Conservation (phyloP, 1,139 yeast genomes). For the Diutina siamensis region DNA sequence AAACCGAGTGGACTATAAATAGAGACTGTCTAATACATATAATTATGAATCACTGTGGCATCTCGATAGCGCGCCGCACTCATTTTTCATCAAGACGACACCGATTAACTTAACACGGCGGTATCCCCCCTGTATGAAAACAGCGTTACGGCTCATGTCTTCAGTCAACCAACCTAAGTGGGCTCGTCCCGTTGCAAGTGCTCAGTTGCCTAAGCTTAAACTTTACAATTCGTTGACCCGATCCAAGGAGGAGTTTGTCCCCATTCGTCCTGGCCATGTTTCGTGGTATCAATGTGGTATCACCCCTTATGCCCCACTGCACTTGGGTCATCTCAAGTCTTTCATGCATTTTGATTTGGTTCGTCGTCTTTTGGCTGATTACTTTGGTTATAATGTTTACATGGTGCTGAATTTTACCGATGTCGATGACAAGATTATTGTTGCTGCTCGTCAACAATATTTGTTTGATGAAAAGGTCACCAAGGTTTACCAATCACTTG, state of each 20-base stretch:
- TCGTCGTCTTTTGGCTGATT: constrained; percentile 77
- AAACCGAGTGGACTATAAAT: not conserved
- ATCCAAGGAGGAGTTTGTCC: constrained; percentile 63
- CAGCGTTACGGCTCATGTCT: not conserved
- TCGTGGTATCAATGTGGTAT: constrained; percentile 99
- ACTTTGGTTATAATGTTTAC: constrained; percentile 76
- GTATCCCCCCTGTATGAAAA: constrained; percentile 2
- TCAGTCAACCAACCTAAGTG: constrained; percentile 14
- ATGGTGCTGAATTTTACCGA: constrained; percentile 97
- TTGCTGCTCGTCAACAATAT: constrained; percentile 85
- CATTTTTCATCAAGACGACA: not conserved
- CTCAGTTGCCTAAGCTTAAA: constrained; percentile 14
- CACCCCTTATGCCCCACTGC: constrained; percentile 93
- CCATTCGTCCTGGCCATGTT: constrained; percentile 49
- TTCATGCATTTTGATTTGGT: constrained; percentile 91
- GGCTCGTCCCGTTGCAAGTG: constrained; percentile 18
- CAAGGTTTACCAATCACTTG: constrained; percentile 19
- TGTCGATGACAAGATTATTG: constrained; percentile 91
- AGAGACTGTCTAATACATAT: constrained; percentile 3
- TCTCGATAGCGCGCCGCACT: constrained; percentile 5
- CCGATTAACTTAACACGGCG: not conserved
- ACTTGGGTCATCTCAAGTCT: constrained; percentile 99
- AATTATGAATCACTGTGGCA: constrained; percentile 6
- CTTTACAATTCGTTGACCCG: constrained; percentile 77
- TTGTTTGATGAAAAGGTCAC: constrained; percentile 51